These are phyloP conservation scores for grape (Vitis vinifera) DNA, from an alignment of 164 flowering plant genomes.

Conservation along the genomic window ASM3070453v1 NC_081815.1:18132001-18132500, in stretches of 20 bases:
- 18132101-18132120: slow-evolving; percentile 47
- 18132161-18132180: slow-evolving; percentile 56
- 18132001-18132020: slow-evolving; percentile 19
- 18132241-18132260: neutral
- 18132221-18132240: too few species aligned
- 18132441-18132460: neutral
- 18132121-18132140: slow-evolving; percentile 35
- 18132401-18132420: neutral
- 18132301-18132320: too few species aligned
- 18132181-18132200: slow-evolving; percentile 74
- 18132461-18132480: neutral
- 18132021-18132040: slow-evolving; percentile 17
- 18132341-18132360: neutral
- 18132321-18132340: neutral
- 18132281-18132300: neutral
- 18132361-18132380: neutral
- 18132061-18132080: slow-evolving; percentile 31
- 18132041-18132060: slow-evolving; percentile 17
- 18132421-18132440: neutral
- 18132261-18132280: neutral
- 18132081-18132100: slow-evolving; percentile 41
- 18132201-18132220: slow-evolving; percentile 41
- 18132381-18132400: neutral
- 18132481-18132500: too few species aligned
- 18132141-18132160: slow-evolving; percentile 43